Evolutionary conservation across 495 filamentous ascomycete genomes (phyloP), one percentile per base, ranked within the genome.

Genomic region (Oidiodendron maius): DNA sequence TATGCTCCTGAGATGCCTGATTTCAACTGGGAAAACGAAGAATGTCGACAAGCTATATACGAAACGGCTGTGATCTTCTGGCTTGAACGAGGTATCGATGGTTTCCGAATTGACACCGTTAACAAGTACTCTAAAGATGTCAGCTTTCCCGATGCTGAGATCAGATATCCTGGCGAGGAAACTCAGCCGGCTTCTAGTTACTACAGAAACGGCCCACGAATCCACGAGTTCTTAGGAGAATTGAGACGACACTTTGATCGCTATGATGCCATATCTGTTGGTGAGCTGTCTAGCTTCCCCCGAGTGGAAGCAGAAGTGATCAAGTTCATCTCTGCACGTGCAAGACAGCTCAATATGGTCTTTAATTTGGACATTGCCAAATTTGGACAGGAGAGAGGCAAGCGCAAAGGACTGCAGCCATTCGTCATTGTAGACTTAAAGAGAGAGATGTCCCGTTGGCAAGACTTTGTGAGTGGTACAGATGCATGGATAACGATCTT

Each of bases 401-500:
- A 69, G 63, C 26, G 24, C 3, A 1, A 13, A 11, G 22, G 32
- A 23, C 24, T 25, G 8, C 39, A 40, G 3, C 64, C 53, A 32
- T 80, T 69, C 69, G 71, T 75, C 37, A 69, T 86, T 16, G 64
- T 73, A 0, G 64, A 76, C 25, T 56, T 89, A 13, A 84, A 83
- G 51, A 49, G 62, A 5, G 75, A 80, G 36, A 71, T 87, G 24
- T 64, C 71, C 26, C 77, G 71, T 24, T 86, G 81, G 81, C 82
- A 87, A 61, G 74, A 55, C 0, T 80, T 83, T 56, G 87, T 89
- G 68, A 74, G 81, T 55, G 67, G 71, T n/a, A 81, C 76, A 32
- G 78, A 80, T 51, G 84, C 77, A 17, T 89, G 85, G 85, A 87
- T 82, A 42, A 78, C 83, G 0, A 65, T 81, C 5, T 88, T 81